A percentile compares a stretch with the other conserved stretches of the same genome.
Conservation (phyloP, 768 basidiomycete species). For the Rhodotorula diobovata region DNA sequence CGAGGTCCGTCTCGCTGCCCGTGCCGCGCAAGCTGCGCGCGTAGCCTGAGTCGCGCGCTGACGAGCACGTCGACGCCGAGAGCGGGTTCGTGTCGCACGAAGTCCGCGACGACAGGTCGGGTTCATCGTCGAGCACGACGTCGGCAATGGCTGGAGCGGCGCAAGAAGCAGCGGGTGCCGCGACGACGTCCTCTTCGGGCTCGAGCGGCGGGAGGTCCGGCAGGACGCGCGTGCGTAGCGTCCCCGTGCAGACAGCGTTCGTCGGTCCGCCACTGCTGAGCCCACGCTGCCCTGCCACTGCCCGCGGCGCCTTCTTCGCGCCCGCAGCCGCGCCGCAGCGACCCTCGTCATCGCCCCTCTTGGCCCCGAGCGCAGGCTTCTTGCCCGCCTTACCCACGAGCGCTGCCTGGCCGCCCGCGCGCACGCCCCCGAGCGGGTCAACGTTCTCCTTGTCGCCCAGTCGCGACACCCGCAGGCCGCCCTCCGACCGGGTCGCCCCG, state of each 20-base stretch:
- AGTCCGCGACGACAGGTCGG: neutral
- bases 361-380: neutral
- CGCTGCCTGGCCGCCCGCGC: neutral
- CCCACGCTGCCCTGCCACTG: neutral
- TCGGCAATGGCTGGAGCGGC: neutral
- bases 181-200: neutral
- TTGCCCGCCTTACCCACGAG: neutral
- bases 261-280: neutral
- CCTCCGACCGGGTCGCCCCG: neutral
- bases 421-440: slow-evolving; percentile 9
- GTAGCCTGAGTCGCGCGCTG: slow-evolving; percentile 26
- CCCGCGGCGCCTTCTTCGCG: too few species aligned
- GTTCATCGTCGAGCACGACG: neutral
- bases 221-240: slow-evolving; percentile 19
- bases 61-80: slow-evolving; percentile 3
- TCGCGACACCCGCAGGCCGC: neutral
- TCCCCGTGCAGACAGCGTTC: slow-evolving; percentile 33
- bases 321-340: neutral
- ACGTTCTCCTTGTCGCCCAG: slow-evolving; percentile 31
- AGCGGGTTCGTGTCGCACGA: neutral
- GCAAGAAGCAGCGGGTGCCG: neutral
- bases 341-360: neutral
- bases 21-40: slow-evolving; percentile 7
- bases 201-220: slow-evolving; percentile 12
- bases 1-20: slow-evolving; percentile 6